Evolutionary conservation across 2,329 filamentous ascomycete genomes (phyloP).

Genomic region (Scedosporium minutisporum): DNA sequence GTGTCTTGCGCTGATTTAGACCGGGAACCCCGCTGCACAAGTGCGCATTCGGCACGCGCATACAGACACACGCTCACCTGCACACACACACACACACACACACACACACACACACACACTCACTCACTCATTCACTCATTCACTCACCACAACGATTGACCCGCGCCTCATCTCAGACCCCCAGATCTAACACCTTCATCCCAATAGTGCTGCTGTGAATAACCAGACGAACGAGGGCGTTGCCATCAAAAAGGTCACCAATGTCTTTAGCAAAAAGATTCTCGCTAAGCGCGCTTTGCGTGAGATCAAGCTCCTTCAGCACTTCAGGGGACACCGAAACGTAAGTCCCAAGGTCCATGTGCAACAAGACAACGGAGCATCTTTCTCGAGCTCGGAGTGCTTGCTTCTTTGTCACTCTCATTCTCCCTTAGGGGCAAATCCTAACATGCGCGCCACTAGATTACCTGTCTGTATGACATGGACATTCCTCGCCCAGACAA

Average conservation of each 20-base stretch:
- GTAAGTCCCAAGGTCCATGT: slow-evolving; percentile 37
- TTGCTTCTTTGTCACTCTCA: too few relatives aligned
- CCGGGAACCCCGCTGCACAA: too few relatives aligned
- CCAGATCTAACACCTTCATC: slow-evolving; percentile 6
- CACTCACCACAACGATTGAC: not conserved
- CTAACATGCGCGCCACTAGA: slow-evolving; percentile 40
- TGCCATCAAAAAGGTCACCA: slow-evolving; percentile 99
- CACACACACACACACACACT: too few relatives aligned
- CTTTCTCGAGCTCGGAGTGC: not conserved
- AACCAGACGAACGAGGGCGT: slow-evolving; percentile 84
- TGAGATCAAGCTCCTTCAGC: slow-evolving; percentile 97
- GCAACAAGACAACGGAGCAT: not conserved
- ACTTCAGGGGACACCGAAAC: slow-evolving; percentile 86
- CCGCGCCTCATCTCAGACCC: not conserved
- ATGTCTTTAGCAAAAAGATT: slow-evolving; percentile 99
- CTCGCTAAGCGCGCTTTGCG: slow-evolving; percentile 93
- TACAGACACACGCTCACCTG: too few relatives aligned
- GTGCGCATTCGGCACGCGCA: too few relatives aligned
- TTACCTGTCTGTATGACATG: slow-evolving; percentile 99
- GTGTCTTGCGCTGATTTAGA: too few relatives aligned
- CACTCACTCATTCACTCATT: too few relatives aligned
- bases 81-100: too few relatives aligned
- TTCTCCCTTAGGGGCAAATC: too few relatives aligned
- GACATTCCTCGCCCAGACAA: slow-evolving; percentile 94
- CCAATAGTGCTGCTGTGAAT: slow-evolving; percentile 76